These are phyloP conservation scores for Mortierella claussenii DNA, from an alignment of 192 early-diverging fungal species.

Conservation along the genomic window DNA sequence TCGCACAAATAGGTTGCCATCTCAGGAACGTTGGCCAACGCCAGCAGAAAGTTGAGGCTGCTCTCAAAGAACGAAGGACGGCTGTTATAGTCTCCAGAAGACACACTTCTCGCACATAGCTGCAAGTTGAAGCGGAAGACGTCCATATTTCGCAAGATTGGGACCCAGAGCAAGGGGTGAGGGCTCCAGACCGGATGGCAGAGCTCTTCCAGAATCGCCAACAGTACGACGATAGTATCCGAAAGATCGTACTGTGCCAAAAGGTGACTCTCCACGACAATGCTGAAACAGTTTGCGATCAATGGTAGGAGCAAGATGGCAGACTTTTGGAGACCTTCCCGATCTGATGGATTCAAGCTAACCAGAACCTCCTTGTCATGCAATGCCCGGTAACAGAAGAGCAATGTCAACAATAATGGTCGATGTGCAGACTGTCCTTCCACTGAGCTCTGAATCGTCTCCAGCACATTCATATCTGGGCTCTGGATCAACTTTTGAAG, in stretches of 20 bases:
- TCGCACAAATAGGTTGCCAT: conserved; percentile 48
- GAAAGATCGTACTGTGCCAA: conserved; percentile 45
- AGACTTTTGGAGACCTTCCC: conserved; percentile 23
- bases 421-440: conserved; percentile 16
- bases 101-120: conserved; percentile 46
- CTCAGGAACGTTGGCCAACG: conserved; percentile 54
- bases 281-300: conserved; percentile 26
- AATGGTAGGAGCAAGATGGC: conserved; percentile 20
- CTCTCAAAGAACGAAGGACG: conserved; percentile 58
- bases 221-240: conserved; percentile 51
- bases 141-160: conserved; percentile 38
- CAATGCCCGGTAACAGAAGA: conserved; percentile 44
- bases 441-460: conserved; percentile 20
- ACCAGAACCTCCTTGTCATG: conserved; percentile 43
- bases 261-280: conserved; percentile 23
- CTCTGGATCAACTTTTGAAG: conserved; percentile 34
- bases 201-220: conserved; percentile 56
- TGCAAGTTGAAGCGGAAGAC: conserved; percentile 51
- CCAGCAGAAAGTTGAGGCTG: conserved; percentile 56
- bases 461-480: conserved; percentile 28
- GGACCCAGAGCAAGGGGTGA: conserved; percentile 49
- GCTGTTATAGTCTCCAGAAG: conserved; percentile 40
- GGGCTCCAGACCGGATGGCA: conserved; percentile 49
- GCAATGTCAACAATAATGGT: conserved; percentile 22
- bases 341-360: conserved; percentile 14